Base-by-base conservation (phyloP, 1,284 basidiomycete genomes). In the Xerocomus nothofagi region DNA sequence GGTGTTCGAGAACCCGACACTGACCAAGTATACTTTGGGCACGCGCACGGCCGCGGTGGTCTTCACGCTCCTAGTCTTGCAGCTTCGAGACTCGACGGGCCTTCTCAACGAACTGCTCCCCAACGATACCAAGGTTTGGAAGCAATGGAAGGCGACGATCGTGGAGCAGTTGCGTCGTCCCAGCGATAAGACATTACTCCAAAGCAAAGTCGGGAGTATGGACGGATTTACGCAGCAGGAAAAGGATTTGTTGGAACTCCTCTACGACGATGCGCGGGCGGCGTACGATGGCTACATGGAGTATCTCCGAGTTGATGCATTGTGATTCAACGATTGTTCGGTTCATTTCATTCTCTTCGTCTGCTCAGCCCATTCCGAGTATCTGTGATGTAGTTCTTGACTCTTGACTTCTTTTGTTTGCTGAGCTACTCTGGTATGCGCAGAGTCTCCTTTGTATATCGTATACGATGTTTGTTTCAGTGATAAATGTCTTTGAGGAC, bases 41-140 rank as follows among this genome's bases (percentile, higher is more conserved):
- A 61, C 61, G 4, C 47, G 59, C 11, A 61, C 63, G 3, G 44
- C 54, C 6, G 56, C 54, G 39, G 59, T 57, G 6, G 48, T 63
- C 3, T 64, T 64, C 39, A 53, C 59, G 4, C 43, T 65, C 15
- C 51, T 64, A 10, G 50, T 53, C 15, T 29, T 62, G 23, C 39
- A 42, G 12, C 44, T 43, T 0, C 46, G 47, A 24, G 42, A 57
- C 4, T 57, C 57, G 0, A 29, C 24, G 17, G 42, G n/a, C 17
- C 31, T 60, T 12, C 46, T 60, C 4, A 39, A 59, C 1, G 60
- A 61, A 38, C 29, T 60, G 3, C 39, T 60, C 27, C 58, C 57
- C 0, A 58, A 58, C 7, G 51, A 58, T 11, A 60, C 57, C 17
- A 48, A 31, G 23, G 57, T 58, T 10, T 58, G 57, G 57, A 47